phyloP scores from a whole-genome alignment of 208 protist species.

The Porcisia hertigi region DNA sequence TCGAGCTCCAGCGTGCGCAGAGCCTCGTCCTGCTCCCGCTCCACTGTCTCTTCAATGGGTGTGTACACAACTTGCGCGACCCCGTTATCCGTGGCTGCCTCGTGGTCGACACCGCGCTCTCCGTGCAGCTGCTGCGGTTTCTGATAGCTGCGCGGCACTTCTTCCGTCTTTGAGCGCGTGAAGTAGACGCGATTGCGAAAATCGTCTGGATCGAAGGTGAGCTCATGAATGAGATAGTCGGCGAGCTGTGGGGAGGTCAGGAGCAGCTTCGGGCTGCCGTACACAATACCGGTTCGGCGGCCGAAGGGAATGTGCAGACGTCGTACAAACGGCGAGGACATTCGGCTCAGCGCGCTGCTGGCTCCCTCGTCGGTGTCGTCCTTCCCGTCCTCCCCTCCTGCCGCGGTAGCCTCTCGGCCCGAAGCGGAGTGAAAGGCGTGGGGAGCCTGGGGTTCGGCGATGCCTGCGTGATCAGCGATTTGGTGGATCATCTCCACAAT shows the following conservation, averaged over 20 bases:
- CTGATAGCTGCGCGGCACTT: slow-evolving; percentile 11
- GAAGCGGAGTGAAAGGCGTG: background rate
- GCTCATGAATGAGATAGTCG: slow-evolving; percentile 48
- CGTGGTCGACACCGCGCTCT: background rate
- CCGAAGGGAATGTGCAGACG: slow-evolving; percentile 78
- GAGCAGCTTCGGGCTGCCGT: slow-evolving; percentile 58
- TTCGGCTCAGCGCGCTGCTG: slow-evolving; percentile 32
- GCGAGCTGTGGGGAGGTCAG: slow-evolving; percentile 62
- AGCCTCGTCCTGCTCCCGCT: slow-evolving; percentile 61
- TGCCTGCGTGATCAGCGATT: slow-evolving; percentile 66
- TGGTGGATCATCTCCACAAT: slow-evolving; percentile 82
- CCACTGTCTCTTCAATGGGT: slow-evolving; percentile 50
- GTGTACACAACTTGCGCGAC: slow-evolving; percentile 20
- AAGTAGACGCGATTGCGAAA: slow-evolving; percentile 83
- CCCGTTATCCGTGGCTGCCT: background rate
- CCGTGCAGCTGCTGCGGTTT: slow-evolving; percentile 10
- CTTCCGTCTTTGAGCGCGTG: slow-evolving; percentile 27
- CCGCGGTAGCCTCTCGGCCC: background rate
- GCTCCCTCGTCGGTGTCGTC: slow-evolving; percentile 23
- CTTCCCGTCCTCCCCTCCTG: slow-evolving; percentile 16
- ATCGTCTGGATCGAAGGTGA: slow-evolving; percentile 72
- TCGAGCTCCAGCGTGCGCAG: slow-evolving; percentile 73
- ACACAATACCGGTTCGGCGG: slow-evolving; percentile 81
- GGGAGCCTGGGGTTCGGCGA: slow-evolving; percentile 31
- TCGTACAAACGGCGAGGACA: slow-evolving; percentile 65